These are phyloP conservation scores for Wickerhamiella bombiphila DNA, from an alignment of 805 yeast genomes.

Conservation along the genomic window DNA sequence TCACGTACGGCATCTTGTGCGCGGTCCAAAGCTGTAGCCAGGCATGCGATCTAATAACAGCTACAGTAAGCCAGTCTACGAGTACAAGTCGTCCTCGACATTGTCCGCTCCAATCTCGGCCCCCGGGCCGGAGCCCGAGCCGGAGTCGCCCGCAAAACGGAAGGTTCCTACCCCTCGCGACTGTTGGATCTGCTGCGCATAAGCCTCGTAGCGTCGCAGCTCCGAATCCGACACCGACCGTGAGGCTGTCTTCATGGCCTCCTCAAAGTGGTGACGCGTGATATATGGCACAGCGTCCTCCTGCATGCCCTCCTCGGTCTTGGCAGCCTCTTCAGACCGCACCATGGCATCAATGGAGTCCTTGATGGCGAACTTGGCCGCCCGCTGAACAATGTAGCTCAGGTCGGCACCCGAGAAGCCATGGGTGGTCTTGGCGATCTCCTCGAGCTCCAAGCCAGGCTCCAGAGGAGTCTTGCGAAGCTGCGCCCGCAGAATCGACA, in stretches of 20 bases:
- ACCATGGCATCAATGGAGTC: constrained; percentile 84
- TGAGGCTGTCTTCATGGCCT: constrained; percentile 98
- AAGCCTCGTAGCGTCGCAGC: constrained; percentile 95
- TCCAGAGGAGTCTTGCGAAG: constrained; percentile 96
- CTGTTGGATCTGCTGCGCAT: constrained; percentile 89
- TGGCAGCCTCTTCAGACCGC: constrained; percentile 26
- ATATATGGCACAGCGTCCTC: constrained; percentile 94
- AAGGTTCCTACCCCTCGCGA: constrained; percentile 92
- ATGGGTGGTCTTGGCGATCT: constrained; percentile 85
- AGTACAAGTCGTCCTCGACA: constrained; percentile 54
- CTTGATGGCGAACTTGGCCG: constrained; percentile 97
- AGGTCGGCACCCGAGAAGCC: constrained; percentile 99
- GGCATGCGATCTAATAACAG: too few species aligned
- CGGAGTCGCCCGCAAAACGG: constrained; percentile 38
- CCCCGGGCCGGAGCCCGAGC: constrained; percentile 30
- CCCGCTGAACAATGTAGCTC: constrained; percentile 91
- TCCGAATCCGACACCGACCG: constrained; percentile 96
- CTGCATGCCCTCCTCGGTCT: constrained; percentile 39
- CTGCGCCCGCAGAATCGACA: constrained; percentile 88
- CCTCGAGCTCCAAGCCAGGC: constrained; percentile 80
- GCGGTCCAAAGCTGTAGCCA: too few species aligned
- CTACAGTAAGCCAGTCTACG: constrained; percentile 5
- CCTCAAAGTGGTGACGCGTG: constrained; percentile 88
- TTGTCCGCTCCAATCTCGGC: constrained; percentile 37
- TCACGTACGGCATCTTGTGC: too few species aligned